These are phyloP conservation scores for Saccharomyces pastorianus DNA, from an alignment of 1,139 yeast genomes.

Conservation along the genomic window DNA sequence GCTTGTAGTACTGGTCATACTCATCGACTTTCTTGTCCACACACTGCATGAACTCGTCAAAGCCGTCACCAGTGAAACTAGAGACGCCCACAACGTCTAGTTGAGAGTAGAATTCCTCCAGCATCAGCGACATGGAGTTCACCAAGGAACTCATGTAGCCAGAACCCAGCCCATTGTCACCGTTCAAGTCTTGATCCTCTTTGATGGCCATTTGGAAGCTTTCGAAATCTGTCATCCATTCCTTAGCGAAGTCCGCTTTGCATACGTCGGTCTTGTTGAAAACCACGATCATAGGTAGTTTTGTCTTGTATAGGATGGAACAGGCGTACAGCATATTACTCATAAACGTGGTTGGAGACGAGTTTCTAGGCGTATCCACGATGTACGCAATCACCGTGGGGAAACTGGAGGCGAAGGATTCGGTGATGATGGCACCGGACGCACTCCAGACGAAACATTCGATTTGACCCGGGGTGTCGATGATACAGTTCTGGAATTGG, in stretches of 20 bases:
- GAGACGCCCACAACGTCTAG: slow-evolving; percentile 88
- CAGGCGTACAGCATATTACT: slow-evolving; percentile 98
- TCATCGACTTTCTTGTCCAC: slow-evolving; percentile 86
- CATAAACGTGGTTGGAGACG: slow-evolving; percentile 94
- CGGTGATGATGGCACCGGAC: slow-evolving; percentile 92
- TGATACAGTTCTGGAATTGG: slow-evolving; percentile 59
- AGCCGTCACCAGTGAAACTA: slow-evolving; percentile 87
- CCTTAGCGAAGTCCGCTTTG: slow-evolving; percentile 78
- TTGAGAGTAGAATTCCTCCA: slow-evolving; percentile 92
- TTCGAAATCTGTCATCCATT: slow-evolving; percentile 98
- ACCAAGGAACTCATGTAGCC: slow-evolving; percentile 94
- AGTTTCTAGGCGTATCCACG: slow-evolving; percentile 90
- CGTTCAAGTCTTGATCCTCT: slow-evolving; percentile 53
- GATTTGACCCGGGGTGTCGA: slow-evolving; percentile 98
- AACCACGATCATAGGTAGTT: slow-evolving; percentile 92
- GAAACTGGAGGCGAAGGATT: slow-evolving; percentile 89
- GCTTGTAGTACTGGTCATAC: slow-evolving; percentile 71
- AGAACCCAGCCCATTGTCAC: slow-evolving; percentile 59
- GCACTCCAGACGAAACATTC: slow-evolving; percentile 98
- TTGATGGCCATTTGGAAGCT: slow-evolving; percentile 73
- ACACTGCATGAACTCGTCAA: slow-evolving; percentile 77
- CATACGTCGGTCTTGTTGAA: slow-evolving; percentile 91
- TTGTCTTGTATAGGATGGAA: slow-evolving; percentile 90
- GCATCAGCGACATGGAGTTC: slow-evolving; percentile 90
- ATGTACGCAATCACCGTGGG: slow-evolving; percentile 95